Conservation (phyloP, 2,329 filamentous ascomycete species). For the Ophiostoma sp. region DNA sequence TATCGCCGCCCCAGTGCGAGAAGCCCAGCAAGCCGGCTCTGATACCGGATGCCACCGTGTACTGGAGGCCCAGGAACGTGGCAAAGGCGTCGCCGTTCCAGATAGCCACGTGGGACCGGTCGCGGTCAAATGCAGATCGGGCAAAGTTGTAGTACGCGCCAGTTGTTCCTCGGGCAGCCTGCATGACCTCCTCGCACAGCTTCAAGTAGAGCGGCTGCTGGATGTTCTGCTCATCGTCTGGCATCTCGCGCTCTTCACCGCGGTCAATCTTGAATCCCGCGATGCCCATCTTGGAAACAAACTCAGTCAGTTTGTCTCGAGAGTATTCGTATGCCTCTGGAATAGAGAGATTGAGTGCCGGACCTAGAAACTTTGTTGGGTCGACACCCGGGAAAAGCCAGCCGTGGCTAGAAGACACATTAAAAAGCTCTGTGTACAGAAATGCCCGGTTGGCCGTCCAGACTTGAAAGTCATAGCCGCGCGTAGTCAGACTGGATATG, state of each 20-base stretch:
- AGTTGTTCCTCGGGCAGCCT: conserved; percentile 22
- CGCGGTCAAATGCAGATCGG: conserved; percentile 34
- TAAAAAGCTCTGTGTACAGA: conserved; percentile 33
- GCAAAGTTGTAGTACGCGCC: conserved; percentile 35
- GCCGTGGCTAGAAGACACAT: conserved; percentile 30
- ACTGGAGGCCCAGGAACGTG: conserved; percentile 34
- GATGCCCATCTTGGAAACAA: conserved; percentile 33
- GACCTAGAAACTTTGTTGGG: conserved; percentile 32
- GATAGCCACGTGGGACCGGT: conserved; percentile 32
- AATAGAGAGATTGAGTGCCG: conserved; percentile 37
- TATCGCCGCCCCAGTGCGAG: conserved; percentile 35
- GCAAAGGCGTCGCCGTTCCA: conserved; percentile 37
- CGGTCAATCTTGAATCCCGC: conserved; percentile 39
- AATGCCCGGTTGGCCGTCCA: not conserved
- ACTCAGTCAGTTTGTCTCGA: conserved; percentile 31
- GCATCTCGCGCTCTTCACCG: conserved; percentile 39
- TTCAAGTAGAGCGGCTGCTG: conserved; percentile 34
- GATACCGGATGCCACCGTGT: conserved; percentile 34
- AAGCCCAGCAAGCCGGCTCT: conserved; percentile 35
- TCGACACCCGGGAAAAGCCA: conserved; percentile 35
- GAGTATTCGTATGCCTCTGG: conserved; percentile 36
- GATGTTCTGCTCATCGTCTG: conserved; percentile 35
- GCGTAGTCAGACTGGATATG: not conserved
- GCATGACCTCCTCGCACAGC: conserved; percentile 35
- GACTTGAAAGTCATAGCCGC: not conserved